A percentile compares a stretch with the other conserved stretches of the same genome.
These are phyloP conservation scores for Amanita muscaria DNA, from an alignment of 768 basidiomycete genomes.

Conservation along the genomic window DNA sequence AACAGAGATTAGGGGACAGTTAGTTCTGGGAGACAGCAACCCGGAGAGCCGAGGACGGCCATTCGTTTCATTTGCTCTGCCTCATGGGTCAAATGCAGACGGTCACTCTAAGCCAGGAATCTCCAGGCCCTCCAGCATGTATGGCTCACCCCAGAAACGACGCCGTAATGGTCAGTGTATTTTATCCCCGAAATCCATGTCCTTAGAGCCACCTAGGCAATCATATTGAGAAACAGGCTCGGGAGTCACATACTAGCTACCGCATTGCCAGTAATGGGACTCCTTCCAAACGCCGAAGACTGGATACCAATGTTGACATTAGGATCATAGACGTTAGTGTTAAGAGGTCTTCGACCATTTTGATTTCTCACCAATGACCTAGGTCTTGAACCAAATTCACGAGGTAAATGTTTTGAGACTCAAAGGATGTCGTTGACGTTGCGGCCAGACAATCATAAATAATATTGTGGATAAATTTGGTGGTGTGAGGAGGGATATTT, in stretches of 20 bases:
- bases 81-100: neutral
- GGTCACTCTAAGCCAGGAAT: neutral
- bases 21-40: too few species aligned
- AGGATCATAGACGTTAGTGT: slow-evolving; percentile 35
- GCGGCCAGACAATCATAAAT: slow-evolving; percentile 39
- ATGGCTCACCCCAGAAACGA: neutral
- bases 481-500: slow-evolving; percentile 36
- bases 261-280: too few species aligned
- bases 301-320: neutral
- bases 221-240: too few species aligned
- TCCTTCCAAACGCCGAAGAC: too few species aligned
- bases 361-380: neutral
- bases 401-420: too few species aligned
- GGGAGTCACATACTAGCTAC: too few species aligned
- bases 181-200: neutral
- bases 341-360: neutral
- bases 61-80: neutral
- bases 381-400: slow-evolving; percentile 46
- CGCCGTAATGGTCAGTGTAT: neutral
- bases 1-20: too few species aligned
- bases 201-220: neutral
- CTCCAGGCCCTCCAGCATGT: neutral
- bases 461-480: slow-evolving; percentile 42
- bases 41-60: too few species aligned
- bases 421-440: too few species aligned